phyloP scores from a whole-genome alignment of 306 rosid species.

The Herpetospermum pedunculosum region DNA sequence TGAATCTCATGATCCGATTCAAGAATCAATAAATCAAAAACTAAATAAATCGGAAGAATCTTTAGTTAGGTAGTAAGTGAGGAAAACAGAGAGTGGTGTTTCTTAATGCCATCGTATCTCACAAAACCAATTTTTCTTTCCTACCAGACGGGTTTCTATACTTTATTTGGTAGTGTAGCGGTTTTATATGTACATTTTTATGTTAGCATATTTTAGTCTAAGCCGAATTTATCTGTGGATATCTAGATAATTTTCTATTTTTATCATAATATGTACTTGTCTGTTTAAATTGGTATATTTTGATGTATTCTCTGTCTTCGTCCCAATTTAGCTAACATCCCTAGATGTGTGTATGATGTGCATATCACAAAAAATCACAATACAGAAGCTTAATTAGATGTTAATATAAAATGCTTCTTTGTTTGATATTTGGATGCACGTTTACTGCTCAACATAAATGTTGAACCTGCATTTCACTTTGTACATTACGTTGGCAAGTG shows the following conservation, averaged over 20 bases:
- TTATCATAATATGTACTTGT: not conserved
- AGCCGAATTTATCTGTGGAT: not conserved
- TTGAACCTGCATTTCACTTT: not conserved
- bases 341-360: not conserved
- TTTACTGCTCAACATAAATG: not conserved
- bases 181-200: not conserved
- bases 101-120: not conserved
- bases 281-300: not conserved
- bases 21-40: too few relatives aligned
- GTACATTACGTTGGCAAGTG: not conserved
- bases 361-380: not conserved
- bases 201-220: not conserved
- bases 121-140: not conserved
- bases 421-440: not conserved
- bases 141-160: not conserved
- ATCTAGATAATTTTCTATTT: not conserved
- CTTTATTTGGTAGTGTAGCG: not conserved
- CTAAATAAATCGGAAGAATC: too few relatives aligned
- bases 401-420: not conserved
- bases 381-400: not conserved
- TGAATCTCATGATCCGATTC: too few relatives aligned
- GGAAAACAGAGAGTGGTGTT: not conserved
- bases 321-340: too few relatives aligned
- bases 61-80: too few relatives aligned
- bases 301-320: too few relatives aligned